Evolutionary conservation across 1,284 basidiomycete genomes (phyloP).

Genomic region (Pseudozyma thailandica): DNA sequence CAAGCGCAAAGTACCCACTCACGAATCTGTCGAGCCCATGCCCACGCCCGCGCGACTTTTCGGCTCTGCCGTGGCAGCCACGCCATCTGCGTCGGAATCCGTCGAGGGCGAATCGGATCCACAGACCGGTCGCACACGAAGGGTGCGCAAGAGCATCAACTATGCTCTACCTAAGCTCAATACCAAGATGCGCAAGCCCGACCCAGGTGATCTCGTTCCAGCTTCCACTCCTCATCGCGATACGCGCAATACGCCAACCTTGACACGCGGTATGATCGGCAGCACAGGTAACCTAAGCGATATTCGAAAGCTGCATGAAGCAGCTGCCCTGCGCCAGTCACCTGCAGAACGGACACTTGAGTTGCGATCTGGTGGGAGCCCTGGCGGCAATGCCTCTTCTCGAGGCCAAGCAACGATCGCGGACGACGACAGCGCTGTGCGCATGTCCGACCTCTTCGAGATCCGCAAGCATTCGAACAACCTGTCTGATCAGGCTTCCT

Average conservation of each 20-base stretch:
- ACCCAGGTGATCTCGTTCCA: constrained; percentile 50
- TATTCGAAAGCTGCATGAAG: constrained; percentile 52
- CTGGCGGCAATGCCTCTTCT: too few relatives aligned
- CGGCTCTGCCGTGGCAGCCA: constrained; percentile 7
- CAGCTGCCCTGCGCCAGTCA: constrained; percentile 33
- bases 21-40: constrained; percentile 19
- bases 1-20: constrained; percentile 33
- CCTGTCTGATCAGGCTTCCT: not conserved
- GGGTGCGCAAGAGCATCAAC: constrained; percentile 64
- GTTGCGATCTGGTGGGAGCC: constrained; percentile 16
- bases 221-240: constrained; percentile 37
- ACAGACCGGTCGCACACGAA: constrained; percentile 36
- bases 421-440: constrained; percentile 16
- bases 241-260: constrained; percentile 14
- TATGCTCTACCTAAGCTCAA: constrained; percentile 67
- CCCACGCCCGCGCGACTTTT: constrained; percentile 26
- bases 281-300: constrained; percentile 56
- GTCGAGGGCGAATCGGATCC: constrained; percentile 13
- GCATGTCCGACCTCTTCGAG: constrained; percentile 39
- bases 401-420: not conserved
- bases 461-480: constrained; percentile 16
- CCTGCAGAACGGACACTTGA: constrained; percentile 23
- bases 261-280: constrained; percentile 32
- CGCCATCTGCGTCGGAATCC: not conserved
- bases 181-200: constrained; percentile 68